phyloP scores from a whole-genome alignment of 768 basidiomycete genomes.

The Pleurotus giganteus region DNA sequence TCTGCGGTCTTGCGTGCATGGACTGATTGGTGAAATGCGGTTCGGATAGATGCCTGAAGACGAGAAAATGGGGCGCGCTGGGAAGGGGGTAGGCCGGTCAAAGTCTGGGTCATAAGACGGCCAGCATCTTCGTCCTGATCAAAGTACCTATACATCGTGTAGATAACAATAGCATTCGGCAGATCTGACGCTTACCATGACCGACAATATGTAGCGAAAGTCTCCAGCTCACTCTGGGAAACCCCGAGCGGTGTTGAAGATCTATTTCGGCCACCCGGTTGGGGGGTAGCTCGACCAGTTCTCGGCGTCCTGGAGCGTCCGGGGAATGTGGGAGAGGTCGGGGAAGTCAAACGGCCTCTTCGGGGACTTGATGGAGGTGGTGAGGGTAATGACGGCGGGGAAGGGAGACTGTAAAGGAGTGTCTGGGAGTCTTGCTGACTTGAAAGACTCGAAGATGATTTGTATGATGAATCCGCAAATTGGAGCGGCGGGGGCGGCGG shows the following conservation, averaged over 20 bases:
- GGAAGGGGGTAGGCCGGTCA: constrained; percentile 75
- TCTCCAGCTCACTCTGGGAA: constrained; percentile 67
- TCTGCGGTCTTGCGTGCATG: constrained; percentile 77
- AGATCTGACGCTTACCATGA: constrained; percentile 55
- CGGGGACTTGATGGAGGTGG: constrained; percentile 60
- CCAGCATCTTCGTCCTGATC: constrained; percentile 78
- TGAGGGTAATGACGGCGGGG: constrained; percentile 54
- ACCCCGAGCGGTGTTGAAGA: constrained; percentile 71
- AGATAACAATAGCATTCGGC: not conserved
- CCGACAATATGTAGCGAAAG: constrained; percentile 74
- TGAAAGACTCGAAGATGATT: constrained; percentile 38
- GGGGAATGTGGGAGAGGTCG: constrained; percentile 56
- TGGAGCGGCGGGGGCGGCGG: constrained; percentile 62
- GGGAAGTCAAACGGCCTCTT: constrained; percentile 43
- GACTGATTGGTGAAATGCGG: constrained; percentile 80
- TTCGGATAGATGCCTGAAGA: constrained; percentile 82
- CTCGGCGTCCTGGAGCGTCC: constrained; percentile 48
- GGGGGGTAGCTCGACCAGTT: constrained; percentile 54
- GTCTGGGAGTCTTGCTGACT: constrained; percentile 50
- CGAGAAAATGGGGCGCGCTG: constrained; percentile 87
- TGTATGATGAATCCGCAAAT: constrained; percentile 45
- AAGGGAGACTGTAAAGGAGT: constrained; percentile 76
- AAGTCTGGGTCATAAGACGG: constrained; percentile 76
- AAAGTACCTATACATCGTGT: constrained; percentile 62
- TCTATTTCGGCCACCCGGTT: constrained; percentile 58